Percentiles rank a stretch among this genome's conserved stretches.
Evolutionary conservation across 2,329 filamentous ascomycete species (phyloP).

Genomic region (Colletotrichum tropicale): DNA sequence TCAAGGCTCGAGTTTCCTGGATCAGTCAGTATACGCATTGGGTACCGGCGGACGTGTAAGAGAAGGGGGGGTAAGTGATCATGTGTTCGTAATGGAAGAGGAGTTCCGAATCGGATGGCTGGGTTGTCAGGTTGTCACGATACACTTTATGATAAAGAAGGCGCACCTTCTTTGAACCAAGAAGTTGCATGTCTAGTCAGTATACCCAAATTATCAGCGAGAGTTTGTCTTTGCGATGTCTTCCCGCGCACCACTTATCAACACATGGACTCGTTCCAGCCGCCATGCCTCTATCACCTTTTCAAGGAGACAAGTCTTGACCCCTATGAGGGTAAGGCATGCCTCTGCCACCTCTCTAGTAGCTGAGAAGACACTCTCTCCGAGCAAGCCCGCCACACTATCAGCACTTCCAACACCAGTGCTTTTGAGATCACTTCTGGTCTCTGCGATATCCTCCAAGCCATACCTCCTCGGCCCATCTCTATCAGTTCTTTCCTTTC

Average conservation of each 20-base stretch:
- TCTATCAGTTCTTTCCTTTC: not conserved
- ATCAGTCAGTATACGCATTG: not conserved
- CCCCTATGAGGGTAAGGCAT: not conserved
- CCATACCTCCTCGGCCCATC: not conserved
- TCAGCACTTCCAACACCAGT: not conserved
- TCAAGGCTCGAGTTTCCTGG: not conserved
- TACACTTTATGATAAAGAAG: not conserved
- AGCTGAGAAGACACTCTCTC: not conserved
- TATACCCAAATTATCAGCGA: not conserved
- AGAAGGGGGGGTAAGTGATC: not conserved
- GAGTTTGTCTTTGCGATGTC: not conserved
- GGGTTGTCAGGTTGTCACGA: not conserved
- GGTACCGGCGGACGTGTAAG: not conserved
- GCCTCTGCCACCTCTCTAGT: not conserved
- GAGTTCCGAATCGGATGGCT: not conserved
- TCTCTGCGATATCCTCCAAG: slow-evolving; percentile 6
- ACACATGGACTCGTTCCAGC: not conserved
- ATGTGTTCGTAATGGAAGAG: not conserved
- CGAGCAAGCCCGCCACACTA: not conserved
- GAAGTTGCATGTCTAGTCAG: not conserved
- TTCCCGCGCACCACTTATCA: not conserved
- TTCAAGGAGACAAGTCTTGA: not conserved
- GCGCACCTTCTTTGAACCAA: not conserved
- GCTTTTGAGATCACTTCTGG: not conserved
- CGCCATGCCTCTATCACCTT: not conserved